Evolutionary conservation across 352 stramenopile genomes (phyloP).

Genomic region (Globisporangium ultimum): DNA sequence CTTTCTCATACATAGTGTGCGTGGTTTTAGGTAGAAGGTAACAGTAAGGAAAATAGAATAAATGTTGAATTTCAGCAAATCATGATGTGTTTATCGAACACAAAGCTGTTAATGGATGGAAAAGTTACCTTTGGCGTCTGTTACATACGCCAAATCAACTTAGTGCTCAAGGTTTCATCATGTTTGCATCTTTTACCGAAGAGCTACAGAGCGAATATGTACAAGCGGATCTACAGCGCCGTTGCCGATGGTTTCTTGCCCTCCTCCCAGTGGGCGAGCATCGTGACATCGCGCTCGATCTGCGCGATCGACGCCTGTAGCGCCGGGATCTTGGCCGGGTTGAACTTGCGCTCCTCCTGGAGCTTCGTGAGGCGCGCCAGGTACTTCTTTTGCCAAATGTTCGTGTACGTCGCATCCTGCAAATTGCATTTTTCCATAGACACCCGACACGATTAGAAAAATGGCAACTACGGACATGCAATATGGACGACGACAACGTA

Average conservation of each 20-base stretch:
- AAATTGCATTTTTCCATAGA: background rate
- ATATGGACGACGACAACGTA: constrained; percentile 7
- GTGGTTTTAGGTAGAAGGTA: too few species aligned
- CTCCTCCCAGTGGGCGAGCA: constrained; percentile 55
- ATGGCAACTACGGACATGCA: too few species aligned
- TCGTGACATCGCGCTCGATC: constrained; percentile 56
- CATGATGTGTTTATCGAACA: too few species aligned
- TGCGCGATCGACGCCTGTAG: constrained; percentile 45
- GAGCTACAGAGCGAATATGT: background rate
- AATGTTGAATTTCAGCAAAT: too few species aligned
- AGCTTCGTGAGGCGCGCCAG: constrained; percentile 33
- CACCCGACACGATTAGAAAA: background rate
- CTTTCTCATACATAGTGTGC: too few species aligned
- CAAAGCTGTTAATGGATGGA: too few species aligned
- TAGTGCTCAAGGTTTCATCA: background rate
- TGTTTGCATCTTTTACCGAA: background rate
- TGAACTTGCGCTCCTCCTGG: constrained; percentile 54
- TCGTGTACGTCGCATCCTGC: constrained; percentile 75
- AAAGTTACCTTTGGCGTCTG: too few species aligned
- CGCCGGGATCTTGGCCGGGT: constrained; percentile 34
- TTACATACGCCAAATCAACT: too few species aligned
- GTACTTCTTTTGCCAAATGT: constrained; percentile 82
- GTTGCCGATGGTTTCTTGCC: constrained; percentile 13
- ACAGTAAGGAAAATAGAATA: too few species aligned
- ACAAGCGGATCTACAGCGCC: background rate